Evolutionary conservation across 164 flowering plant genomes (phyloP), one percentile per base, ranked within the genome.

Genomic region (Amborella trichopoda): DNA sequence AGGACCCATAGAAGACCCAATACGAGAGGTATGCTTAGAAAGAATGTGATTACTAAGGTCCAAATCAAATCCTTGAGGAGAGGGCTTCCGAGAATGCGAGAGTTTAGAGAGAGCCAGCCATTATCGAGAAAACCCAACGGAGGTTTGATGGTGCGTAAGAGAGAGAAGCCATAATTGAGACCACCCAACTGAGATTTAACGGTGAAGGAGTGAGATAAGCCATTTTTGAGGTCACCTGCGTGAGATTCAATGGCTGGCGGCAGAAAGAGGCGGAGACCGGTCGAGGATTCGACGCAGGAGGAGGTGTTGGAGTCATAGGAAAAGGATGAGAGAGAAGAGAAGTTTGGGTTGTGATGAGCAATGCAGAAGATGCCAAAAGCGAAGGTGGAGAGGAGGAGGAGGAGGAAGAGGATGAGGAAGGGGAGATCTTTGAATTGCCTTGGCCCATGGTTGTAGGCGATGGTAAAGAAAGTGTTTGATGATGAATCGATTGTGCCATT

Each of bases 331-430:
- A 68, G 36, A 26, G 54, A 40, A 21, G 70, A 56, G 30, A 56
- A 73, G 49, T 74, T 63, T 16, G 78, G 61, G 70, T 91, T 91
- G 4, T 68, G 59, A 44, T 83, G 53, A 32, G 61, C 60, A 27
- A 73, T 20, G 27, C 82, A 61, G 74, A 91, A 87, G 54, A 86
- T 73, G 25, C 99, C 99, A 26, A 87, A 74, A 26, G 52, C 90
- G 52, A 76, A 83, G 48, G 99, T 83, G 61, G 53, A 66, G 53
- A 91, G 62, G 16, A 67, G 62, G 56, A 81, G 49, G 56, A 91
- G 53, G 53, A 56, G 17, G 52, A 83, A 91, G 52, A 91, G 76
- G 65, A 83, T 2, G 47, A 76, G 76, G 43, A 87, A 81, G 25
- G 90, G 70, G 20, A 81, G 58, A 58, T 91, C 99, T 55, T 67